A percentile compares a stretch with the other conserved stretches of the same genome.
Conservation (phyloP, 768 basidiomycete species). For the Russula earlei region DNA sequence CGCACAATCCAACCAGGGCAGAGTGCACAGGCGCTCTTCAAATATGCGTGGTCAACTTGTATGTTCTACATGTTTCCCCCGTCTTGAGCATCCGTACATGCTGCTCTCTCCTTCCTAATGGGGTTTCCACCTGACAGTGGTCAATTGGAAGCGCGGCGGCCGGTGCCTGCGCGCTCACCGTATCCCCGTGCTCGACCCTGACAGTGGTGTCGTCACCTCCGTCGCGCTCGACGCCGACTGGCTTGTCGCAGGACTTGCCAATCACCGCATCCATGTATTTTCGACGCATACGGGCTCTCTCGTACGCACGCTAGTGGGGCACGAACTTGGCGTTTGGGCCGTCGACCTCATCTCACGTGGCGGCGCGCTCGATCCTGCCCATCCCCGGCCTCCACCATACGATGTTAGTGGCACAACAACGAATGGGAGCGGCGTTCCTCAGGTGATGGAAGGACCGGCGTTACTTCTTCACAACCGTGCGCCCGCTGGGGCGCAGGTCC, state of each 20-base stretch:
- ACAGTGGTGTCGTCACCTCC: slow-evolving; percentile 72
- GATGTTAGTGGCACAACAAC: neutral
- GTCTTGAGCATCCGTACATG: neutral
- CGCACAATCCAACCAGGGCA: neutral
- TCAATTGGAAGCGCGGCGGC: slow-evolving; percentile 22
- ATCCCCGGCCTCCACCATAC: neutral
- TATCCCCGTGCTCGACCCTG: slow-evolving; percentile 27
- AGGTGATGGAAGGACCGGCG: slow-evolving; percentile 8
- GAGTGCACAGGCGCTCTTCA: slow-evolving; percentile 10
- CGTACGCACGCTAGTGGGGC: slow-evolving; percentile 70
- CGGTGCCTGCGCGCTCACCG: slow-evolving; percentile 17
- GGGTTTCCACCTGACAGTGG: neutral
- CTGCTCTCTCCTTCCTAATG: neutral
- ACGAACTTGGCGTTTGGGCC: slow-evolving; percentile 89
- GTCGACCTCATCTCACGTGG: slow-evolving; percentile 68
- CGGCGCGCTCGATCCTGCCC: slow-evolving; percentile 28
- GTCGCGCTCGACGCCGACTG: slow-evolving; percentile 75
- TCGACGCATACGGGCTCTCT: slow-evolving; percentile 69
- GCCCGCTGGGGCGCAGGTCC: slow-evolving; percentile 8
- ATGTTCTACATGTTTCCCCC: neutral
- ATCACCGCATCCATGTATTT: slow-evolving; percentile 77
- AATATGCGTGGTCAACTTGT: slow-evolving; percentile 18
- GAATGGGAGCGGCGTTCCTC: neutral
- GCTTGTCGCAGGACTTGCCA: slow-evolving; percentile 86
- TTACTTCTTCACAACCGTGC: slow-evolving; percentile 15